Evolutionary conservation across 208 protist genomes (phyloP).

Genomic region (Acanthamoeba royreba): DNA sequence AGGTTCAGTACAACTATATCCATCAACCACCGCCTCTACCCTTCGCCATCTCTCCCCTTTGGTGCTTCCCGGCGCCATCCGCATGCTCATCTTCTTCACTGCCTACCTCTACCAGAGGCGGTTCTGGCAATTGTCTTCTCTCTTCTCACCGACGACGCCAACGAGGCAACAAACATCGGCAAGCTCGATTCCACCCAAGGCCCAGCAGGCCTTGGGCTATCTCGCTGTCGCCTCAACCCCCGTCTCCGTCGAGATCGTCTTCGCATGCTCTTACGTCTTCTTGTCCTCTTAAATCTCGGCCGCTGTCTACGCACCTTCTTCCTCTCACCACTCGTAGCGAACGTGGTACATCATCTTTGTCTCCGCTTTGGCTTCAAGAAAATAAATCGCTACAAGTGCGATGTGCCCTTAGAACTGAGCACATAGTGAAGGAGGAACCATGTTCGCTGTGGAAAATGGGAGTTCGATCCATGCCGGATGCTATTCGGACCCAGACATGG

Average conservation of each 20-base stretch:
- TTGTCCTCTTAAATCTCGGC: no score
- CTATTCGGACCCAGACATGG: no score
- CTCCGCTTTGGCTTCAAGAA: conserved; percentile 26
- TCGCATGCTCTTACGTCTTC: background rate
- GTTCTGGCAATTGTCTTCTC: background rate
- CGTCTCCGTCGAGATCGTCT: background rate
- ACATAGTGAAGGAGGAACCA: no score
- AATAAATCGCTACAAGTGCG: conserved; percentile 51
- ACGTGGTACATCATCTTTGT: background rate
- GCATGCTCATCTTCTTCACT: background rate
- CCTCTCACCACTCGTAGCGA: background rate
- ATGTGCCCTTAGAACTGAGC: no score
- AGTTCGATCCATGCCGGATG: no score
- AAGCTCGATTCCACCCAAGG: background rate
- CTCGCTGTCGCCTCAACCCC: background rate
- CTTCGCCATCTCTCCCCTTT: background rate
- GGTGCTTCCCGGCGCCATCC: background rate
- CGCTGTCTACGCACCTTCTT: no score
- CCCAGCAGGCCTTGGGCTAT: background rate
- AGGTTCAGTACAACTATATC: background rate
- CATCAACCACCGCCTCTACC: background rate
- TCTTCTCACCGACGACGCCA: background rate
- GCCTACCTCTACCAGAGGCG: background rate
- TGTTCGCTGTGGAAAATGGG: no score
- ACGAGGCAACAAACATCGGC: background rate